Conservation (phyloP, 1,139 yeast species). For the Kluyveromyces sp. region DNA sequence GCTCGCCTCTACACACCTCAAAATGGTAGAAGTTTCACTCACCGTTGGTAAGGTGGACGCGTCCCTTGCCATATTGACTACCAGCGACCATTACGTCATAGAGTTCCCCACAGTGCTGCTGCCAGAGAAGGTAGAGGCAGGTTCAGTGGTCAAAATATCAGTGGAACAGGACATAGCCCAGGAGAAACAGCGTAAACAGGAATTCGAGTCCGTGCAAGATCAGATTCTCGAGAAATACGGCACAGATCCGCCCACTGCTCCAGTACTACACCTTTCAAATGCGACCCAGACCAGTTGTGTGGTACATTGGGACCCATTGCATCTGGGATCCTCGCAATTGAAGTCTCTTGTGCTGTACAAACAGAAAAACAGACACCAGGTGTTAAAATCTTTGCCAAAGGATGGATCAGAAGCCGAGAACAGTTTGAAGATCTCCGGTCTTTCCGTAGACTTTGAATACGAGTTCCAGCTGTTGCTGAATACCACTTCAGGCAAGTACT, state of each 20-base stretch:
- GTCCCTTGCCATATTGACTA: conserved; percentile 79
- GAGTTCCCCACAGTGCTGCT: conserved; percentile 91
- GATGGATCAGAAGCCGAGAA: conserved; percentile 67
- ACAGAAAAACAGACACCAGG: conserved; percentile 63
- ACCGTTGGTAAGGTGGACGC: conserved; percentile 97
- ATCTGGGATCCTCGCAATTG: conserved; percentile 76
- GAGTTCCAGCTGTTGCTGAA: conserved; percentile 72
- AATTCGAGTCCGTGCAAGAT: conserved; percentile 62
- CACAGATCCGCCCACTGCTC: conserved; percentile 60
- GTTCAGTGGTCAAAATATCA: conserved; percentile 81
- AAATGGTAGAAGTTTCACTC: conserved; percentile 49
- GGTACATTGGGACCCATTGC: conserved; percentile 84
- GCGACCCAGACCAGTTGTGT: conserved; percentile 94
- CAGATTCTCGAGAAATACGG: conserved; percentile 72
- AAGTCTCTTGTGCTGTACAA: conserved; percentile 73
- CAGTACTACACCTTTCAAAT: conserved; percentile 64
- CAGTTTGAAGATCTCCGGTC: conserved; percentile 83
- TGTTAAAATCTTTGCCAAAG: conserved; percentile 50
- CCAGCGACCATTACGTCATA: conserved; percentile 88
- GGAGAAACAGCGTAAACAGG: conserved; percentile 50
- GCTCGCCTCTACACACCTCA: neutral
- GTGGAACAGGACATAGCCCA: conserved; percentile 75
- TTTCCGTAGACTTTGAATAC: conserved; percentile 79
- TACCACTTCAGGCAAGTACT: conserved; percentile 82
- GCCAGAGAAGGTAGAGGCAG: conserved; percentile 88